Evolutionary conservation across 192 early-diverging fungal genomes (phyloP).

Genomic region (Glomus cerebriforme): DNA sequence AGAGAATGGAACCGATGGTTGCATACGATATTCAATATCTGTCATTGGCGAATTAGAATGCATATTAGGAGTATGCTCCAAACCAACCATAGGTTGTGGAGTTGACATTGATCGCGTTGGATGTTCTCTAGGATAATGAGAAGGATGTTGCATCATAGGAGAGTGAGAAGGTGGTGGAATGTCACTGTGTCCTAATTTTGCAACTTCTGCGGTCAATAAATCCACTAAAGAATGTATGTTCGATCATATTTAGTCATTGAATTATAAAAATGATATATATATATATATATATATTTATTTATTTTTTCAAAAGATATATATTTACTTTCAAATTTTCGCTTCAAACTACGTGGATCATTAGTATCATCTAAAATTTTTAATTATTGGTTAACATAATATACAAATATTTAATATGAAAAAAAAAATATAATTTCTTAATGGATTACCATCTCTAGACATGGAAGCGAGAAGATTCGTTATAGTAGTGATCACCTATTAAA

Average conservation of each 20-base stretch:
- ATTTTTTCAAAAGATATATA: background rate
- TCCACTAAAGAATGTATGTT: conserved; percentile 8
- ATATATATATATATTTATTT: background rate
- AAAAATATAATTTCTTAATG: background rate
- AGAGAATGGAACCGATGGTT: background rate
- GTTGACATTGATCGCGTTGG: background rate
- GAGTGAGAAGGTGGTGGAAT: background rate
- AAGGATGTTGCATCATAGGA: conserved; percentile 1
- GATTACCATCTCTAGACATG: conserved; percentile 19
- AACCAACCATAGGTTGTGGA: conserved; percentile 20
- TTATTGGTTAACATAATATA: background rate
- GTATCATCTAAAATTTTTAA: background rate
- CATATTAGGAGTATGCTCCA: background rate
- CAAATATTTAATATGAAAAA: background rate
- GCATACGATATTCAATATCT: conserved; percentile 12
- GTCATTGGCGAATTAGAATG: background rate
- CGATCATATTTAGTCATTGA: background rate
- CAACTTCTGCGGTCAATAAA: conserved; percentile 28
- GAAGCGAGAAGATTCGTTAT: conserved; percentile 27
- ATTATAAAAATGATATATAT: background rate
- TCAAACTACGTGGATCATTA: conserved; percentile 1
- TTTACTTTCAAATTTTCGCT: conserved; percentile 33
- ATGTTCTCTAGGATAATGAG: conserved; percentile 25
- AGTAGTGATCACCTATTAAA: conserved; percentile 25
- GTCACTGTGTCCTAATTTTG: conserved; percentile 28